Evolutionary conservation across 345 rosid species (phyloP), one percentile per base, ranked within the genome.

Genomic region (Gossypium arboreum): DNA sequence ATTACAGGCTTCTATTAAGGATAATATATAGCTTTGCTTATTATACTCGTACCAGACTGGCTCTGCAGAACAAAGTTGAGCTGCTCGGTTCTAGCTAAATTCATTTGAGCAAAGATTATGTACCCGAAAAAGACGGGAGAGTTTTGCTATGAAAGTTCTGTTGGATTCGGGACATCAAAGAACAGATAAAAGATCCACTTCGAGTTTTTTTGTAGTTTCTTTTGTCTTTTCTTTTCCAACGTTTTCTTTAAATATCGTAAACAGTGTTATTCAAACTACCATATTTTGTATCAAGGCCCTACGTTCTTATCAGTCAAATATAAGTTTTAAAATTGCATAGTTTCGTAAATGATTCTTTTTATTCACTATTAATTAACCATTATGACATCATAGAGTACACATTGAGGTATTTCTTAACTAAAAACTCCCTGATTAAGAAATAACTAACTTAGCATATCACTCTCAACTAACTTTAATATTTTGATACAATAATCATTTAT

Each of bases 161-260:
- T 43, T 25, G 72, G 24, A 76, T 67, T 59, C 1, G 47, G 74
- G 76, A 81, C 71, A 52, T 55, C 24, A 8, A 82, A 79, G 79
- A 71, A 77, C 79, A 67, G 47, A 4, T 43, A 72, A 69, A 44
- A 80, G 70, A 34, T 71, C 75, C 80, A 67, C 75, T 52, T 62
- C 43, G 52, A 12, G 75, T 55, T 71, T 45, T 59, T 22, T 41
- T 72, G 61, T 44, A 25, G 41, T 61, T 29, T 57, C 43, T 20
- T 45, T 45, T 55, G 50, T 60, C 41, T 5, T 10, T 58, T 58
- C 9, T 4, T 59, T 29, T 29, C 39, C 39, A 29, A 4, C 6
- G 1, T 54, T 55, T 54, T 54, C 39, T 64, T 11, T 45, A 4
- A 4, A 34, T 34, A 1, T 34, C 41, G 41, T 34, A 34, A 4